Conservation (phyloP, 2,329 filamentous ascomycete genomes). For the Colletotrichum destructivum region DNA sequence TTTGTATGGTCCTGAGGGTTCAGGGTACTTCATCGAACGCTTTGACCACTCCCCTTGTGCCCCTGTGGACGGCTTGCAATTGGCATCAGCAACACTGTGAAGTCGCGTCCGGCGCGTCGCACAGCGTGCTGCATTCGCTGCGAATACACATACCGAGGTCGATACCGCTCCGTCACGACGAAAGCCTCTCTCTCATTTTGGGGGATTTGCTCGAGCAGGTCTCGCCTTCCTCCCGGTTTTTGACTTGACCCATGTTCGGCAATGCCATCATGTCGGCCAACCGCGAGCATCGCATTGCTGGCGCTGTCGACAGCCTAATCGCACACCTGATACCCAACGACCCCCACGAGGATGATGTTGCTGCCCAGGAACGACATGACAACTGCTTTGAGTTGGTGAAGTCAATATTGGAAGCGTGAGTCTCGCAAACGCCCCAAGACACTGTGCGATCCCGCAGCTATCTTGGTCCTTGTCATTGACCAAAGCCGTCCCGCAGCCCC, state of each 20-base stretch:
- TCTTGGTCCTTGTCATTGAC: slow-evolving; percentile 12
- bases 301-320: slow-evolving; percentile 85
- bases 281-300: slow-evolving; percentile 76
- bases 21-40: neutral
- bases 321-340: slow-evolving; percentile 79
- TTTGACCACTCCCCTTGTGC: slow-evolving; percentile 26
- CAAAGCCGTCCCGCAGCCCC: slow-evolving; percentile 54
- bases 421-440: neutral
- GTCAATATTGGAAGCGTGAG: slow-evolving; percentile 67
- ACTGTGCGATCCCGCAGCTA: neutral
- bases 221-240: slow-evolving; percentile 3
- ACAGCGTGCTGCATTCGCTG: slow-evolving; percentile 17
- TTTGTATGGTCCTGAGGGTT: neutral
- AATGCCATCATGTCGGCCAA: slow-evolving; percentile 48
- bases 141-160: slow-evolving; percentile 25
- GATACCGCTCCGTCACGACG: slow-evolving; percentile 11
- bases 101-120: slow-evolving; percentile 42
- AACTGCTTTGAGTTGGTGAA: slow-evolving; percentile 69
- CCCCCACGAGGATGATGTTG: slow-evolving; percentile 76
- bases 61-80: slow-evolving; percentile 29
- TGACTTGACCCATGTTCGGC: slow-evolving; percentile 17
- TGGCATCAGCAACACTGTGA: slow-evolving; percentile 32
- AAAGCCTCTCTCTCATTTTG: neutral
- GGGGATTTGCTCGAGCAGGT: neutral
- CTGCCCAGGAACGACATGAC: slow-evolving; percentile 78